phyloP scores from a whole-genome alignment of 805 yeast genomes.

The Saccharomycopsis javanensis region DNA sequence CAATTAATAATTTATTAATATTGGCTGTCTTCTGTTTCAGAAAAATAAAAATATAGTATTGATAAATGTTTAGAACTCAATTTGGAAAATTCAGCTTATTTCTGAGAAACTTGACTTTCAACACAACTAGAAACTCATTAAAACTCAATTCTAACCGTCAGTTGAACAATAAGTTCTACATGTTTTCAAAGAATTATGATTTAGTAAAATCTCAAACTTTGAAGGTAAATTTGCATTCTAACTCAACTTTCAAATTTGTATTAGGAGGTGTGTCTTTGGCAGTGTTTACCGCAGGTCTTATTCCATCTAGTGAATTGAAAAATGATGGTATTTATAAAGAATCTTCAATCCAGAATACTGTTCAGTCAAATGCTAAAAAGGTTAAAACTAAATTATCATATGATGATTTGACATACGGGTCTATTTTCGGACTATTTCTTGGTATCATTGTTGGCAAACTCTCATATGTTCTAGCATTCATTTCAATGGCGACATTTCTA shows the following conservation, averaged over 20 bases:
- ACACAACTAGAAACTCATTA: neutral
- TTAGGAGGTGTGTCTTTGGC: neutral
- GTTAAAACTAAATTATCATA: slow-evolving; percentile 40
- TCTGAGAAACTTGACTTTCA: neutral
- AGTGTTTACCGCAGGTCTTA: neutral
- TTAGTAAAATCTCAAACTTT: neutral
- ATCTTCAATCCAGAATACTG: neutral
- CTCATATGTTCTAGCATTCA: slow-evolving; percentile 41
- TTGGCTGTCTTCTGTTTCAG: too few relatives aligned
- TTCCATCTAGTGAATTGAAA: neutral
- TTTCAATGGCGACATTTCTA: slow-evolving; percentile 37
- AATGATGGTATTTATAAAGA: neutral
- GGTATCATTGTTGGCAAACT: slow-evolving; percentile 54
- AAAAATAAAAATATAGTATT: too few relatives aligned
- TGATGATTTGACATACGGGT: slow-evolving; percentile 51
- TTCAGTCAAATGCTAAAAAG: neutral
- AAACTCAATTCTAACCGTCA: neutral
- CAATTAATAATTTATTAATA: too few relatives aligned
- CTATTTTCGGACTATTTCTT: slow-evolving; percentile 45
- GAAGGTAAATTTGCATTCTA: neutral
- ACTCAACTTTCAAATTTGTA: neutral
- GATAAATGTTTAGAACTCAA: neutral
- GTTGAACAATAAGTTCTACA: neutral
- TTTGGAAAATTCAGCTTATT: neutral
- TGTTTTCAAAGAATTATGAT: neutral